Percentiles rank a stretch among this genome's conserved stretches.
These are phyloP conservation scores for Striga hermonthica DNA, from an alignment of 305 asterid species.

Conservation along the genomic window DNA sequence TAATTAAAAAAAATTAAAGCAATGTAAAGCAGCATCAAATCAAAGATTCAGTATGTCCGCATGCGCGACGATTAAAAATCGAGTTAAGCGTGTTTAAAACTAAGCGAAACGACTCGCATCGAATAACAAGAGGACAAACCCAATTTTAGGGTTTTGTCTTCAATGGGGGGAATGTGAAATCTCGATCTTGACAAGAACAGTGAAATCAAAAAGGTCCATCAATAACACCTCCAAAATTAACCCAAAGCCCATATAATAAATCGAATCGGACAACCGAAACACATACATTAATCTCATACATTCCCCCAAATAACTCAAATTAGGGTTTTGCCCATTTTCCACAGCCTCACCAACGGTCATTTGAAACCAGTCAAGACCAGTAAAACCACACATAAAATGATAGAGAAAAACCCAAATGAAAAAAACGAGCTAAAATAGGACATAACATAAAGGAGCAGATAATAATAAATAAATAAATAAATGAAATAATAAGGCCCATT, in stretches of 20 bases:
- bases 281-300: conserved; percentile 16
- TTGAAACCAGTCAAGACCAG: conserved; percentile 22
- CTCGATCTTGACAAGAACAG: conserved; percentile 27
- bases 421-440: conserved; percentile 31
- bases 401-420: conserved; percentile 19
- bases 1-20: conserved; percentile 26
- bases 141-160: conserved; percentile 43
- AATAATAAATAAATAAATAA: conserved; percentile 31
- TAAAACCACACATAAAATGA: conserved; percentile 30
- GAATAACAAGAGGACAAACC: conserved; percentile 25
- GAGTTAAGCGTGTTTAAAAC: conserved; percentile 6
- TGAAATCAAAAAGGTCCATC: conserved; percentile 28
- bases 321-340: conserved; percentile 37
- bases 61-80: neutral
- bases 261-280: conserved; percentile 17
- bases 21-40: conserved; percentile 20
- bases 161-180: conserved; percentile 27
- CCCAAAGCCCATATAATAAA: conserved; percentile 23
- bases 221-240: conserved; percentile 30
- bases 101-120: conserved; percentile 10
- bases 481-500: conserved; percentile 37
- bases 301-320: conserved; percentile 28
- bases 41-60: neutral
- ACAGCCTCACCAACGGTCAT: conserved; percentile 21
- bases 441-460: conserved; percentile 31